Percentiles rank a stretch among this genome's conserved stretches.
Conservation (phyloP, 1,284 basidiomycete species). For the Gymnopus androsaceus region DNA sequence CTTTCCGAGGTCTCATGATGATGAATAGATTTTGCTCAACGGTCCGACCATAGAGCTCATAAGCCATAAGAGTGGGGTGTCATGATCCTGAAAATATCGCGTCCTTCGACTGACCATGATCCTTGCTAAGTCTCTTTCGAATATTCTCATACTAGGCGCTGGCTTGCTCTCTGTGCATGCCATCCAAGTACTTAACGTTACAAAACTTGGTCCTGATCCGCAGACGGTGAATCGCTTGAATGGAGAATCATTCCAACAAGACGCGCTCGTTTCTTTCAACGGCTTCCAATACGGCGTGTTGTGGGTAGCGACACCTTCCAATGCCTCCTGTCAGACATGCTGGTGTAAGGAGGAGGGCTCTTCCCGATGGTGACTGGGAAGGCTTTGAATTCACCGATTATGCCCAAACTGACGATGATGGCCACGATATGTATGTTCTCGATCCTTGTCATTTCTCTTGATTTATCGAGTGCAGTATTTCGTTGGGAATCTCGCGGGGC, state of each 20-base stretch:
- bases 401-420: conserved; percentile 44
- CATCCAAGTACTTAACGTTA: conserved; percentile 25
- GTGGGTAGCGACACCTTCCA: conserved; percentile 33
- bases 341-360: conserved; percentile 27
- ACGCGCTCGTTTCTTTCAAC: conserved; percentile 39
- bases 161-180: conserved; percentile 2
- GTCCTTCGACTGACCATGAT: background rate
- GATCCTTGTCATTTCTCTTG: background rate
- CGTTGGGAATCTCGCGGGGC: conserved; percentile 40
- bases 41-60: background rate
- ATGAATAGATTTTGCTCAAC: background rate
- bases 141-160: background rate
- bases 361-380: conserved; percentile 33
- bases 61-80: background rate
- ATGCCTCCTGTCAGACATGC: conserved; percentile 39
- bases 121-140: background rate
- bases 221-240: conserved; percentile 43
- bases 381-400: conserved; percentile 40
- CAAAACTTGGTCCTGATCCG: conserved; percentile 38
- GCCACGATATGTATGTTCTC: conserved; percentile 38
- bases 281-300: conserved; percentile 45
- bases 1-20: background rate
- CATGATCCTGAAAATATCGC: background rate
- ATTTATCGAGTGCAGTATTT: conserved; percentile 31
- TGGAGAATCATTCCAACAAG: conserved; percentile 47